These are phyloP conservation scores for Oleoguttula mirabilis DNA, from an alignment of 495 filamentous ascomycete species.

Conservation along the genomic window DNA sequence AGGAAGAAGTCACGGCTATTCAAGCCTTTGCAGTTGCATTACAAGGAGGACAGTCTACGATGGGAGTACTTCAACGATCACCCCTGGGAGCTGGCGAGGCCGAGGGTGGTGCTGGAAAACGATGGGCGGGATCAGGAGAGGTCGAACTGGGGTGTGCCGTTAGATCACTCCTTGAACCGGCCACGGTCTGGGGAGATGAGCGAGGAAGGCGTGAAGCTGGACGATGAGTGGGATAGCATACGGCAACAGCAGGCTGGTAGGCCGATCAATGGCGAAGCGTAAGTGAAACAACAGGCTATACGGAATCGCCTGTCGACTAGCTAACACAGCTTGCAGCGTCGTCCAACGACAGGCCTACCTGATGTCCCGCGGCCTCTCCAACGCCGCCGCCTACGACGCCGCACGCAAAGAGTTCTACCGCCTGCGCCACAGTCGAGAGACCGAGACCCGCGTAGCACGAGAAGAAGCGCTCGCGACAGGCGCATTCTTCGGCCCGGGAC, in stretches of 20 bases:
- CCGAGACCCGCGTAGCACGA: slow-evolving; percentile 67
- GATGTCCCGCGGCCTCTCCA: slow-evolving; percentile 4
- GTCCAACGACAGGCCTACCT: slow-evolving; percentile 74
- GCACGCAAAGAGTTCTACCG: slow-evolving; percentile 86
- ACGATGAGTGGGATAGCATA: slow-evolving; percentile 10
- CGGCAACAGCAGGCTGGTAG: slow-evolving; percentile 53
- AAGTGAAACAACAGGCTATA: background rate
- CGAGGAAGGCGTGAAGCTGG: slow-evolving; percentile 4
- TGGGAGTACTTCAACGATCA: slow-evolving; percentile 79
- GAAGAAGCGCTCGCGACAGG: slow-evolving; percentile 82
- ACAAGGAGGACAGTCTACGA: slow-evolving; percentile 77
- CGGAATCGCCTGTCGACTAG: background rate
- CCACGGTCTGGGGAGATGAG: background rate
- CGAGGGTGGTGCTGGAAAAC: slow-evolving; percentile 69
- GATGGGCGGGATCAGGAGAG: slow-evolving; percentile 66
- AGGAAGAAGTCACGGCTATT: slow-evolving; percentile 50
- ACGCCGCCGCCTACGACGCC: slow-evolving; percentile 66
- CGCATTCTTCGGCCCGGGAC: slow-evolving; percentile 69
- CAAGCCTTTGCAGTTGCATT: slow-evolving; percentile 61
- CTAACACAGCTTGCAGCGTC: slow-evolving; percentile 46
- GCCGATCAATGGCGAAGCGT: slow-evolving; percentile 55
- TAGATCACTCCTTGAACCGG: slow-evolving; percentile 11
- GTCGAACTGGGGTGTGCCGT: slow-evolving; percentile 59
- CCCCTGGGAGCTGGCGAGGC: slow-evolving; percentile 92
- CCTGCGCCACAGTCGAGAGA: slow-evolving; percentile 66